A percentile compares a stretch with the other conserved stretches of the same genome.
Conservation (phyloP, 805 yeast genomes). For the Yarrowia osloensis region DNA sequence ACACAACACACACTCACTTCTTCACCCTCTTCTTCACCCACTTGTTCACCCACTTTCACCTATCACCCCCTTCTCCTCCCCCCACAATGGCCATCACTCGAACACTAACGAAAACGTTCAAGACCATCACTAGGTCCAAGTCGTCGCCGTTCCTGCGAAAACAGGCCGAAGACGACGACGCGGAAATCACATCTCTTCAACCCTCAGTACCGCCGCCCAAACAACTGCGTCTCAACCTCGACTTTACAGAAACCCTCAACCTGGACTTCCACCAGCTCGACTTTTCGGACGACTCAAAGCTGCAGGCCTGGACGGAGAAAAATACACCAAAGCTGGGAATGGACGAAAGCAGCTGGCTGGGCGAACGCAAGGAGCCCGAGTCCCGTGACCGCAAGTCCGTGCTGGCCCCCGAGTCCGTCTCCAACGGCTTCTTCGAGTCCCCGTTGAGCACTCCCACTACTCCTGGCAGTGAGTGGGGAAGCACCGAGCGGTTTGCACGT, state of each 20-base stretch:
- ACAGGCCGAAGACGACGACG: neutral
- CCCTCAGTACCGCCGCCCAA: conserved; percentile 8
- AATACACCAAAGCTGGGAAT: neutral
- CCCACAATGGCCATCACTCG: conserved; percentile 5
- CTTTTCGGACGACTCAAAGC: conserved; percentile 18
- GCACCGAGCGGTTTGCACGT: neutral
- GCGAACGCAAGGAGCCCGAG: neutral
- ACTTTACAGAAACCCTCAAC: conserved; percentile 11
- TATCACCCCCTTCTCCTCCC: neutral
- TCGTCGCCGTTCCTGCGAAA: conserved; percentile 26
- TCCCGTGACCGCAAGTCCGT: neutral
- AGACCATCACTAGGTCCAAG: conserved; percentile 12
- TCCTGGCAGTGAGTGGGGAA: neutral
- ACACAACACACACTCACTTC: too few species aligned
- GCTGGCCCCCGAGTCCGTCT: neutral
- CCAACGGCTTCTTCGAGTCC: conserved; percentile 8
- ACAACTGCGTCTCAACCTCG: neutral
- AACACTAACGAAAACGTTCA: conserved; percentile 14
- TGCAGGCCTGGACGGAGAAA: conserved; percentile 12
- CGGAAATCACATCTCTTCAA: neutral
- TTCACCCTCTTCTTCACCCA: too few species aligned
- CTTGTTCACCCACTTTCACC: too few species aligned
- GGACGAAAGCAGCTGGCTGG: neutral
- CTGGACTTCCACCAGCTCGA: conserved; percentile 27
- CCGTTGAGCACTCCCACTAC: neutral